Percentiles rank a stretch among this genome's conserved stretches.
These are phyloP conservation scores for Passiflora organensis DNA, from an alignment of 345 rosid genomes.

Conservation along the genomic window DNA sequence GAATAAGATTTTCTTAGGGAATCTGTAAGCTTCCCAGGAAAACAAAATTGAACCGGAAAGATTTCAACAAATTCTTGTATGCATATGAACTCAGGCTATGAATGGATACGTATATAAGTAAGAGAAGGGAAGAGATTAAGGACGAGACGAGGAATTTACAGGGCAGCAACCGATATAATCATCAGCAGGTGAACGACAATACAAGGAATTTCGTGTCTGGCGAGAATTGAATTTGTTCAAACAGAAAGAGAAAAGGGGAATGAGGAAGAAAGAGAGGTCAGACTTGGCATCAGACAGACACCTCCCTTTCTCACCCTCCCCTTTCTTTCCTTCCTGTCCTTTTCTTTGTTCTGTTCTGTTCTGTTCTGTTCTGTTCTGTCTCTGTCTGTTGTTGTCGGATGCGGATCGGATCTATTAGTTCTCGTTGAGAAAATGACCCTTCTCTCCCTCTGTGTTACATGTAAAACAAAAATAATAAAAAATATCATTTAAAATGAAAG, in stretches of 20 bases:
- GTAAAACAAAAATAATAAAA: too few species aligned
- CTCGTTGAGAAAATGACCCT: background rate
- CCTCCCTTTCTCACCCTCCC: slow-evolving; percentile 4
- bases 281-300: slow-evolving; percentile 24
- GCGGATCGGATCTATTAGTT: background rate
- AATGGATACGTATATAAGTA: background rate
- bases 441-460: background rate
- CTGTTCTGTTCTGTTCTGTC: background rate
- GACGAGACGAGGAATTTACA: slow-evolving; percentile 6
- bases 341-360: background rate
- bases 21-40: slow-evolving; percentile 4
- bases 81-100: slow-evolving; percentile 3
- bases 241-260: background rate
- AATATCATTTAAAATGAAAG: too few species aligned
- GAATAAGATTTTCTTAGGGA: slow-evolving; percentile 5
- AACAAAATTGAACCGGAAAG: too few species aligned
- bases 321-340: background rate
- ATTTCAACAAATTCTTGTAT: too few species aligned
- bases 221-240: background rate
- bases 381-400: background rate
- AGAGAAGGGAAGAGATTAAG: background rate
- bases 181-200: background rate
- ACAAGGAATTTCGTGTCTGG: too few species aligned
- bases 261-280: slow-evolving; percentile 18
- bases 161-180: background rate